Base-by-base conservation (phyloP, 129 eudicot species). In the Arctium minus region DNA sequence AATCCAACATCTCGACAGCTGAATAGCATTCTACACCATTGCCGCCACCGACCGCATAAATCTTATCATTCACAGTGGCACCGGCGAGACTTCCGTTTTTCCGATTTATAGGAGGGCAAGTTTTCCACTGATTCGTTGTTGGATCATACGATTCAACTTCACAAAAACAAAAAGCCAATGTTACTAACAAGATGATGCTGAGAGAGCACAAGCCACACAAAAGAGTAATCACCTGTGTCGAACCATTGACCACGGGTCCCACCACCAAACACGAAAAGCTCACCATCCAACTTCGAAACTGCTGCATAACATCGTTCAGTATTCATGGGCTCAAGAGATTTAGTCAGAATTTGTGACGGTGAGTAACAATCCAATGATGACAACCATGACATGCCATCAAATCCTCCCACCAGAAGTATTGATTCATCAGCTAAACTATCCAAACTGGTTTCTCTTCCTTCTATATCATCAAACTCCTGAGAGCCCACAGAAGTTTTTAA, bases 1-100 rank as follows among this genome's bases (percentile, higher is more conserved):
- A 80, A 83, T 94, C 98, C 42, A 87, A 89, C 96, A 94, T 92
- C 86, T 94, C 97, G 29, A 92, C 94, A 4, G 85, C 85, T 35
- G 97, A 92, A 76, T 86, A 91, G 78, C 88, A 76, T 3, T 86
- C 91, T 39, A 36, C 64, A 22, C 91, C 96, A 77, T 91, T 82
- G 50, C 97, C 96, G 42, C 97, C 98, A 85, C 97, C 98, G 13
- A 92, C 30, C 10, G 96, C 96, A 86, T 86, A 94, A 3, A 94
- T 82, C 84, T 91, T 92, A 80, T 86, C 83, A 46, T 91, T 77
- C 40, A 91, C 76, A 73, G 91, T 84, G 40, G 92, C 93, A 70
- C 92, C 92, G 73, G 92, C 98, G 74, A 94, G 89, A 80, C 89
- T 88, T 75, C 98, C 97, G 33, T 86, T 92, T 83, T 73, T 79